These are phyloP conservation scores for Ceratocystiopsis brevicomis DNA, from an alignment of 2,329 filamentous ascomycete species.

Conservation along the genomic window DNA sequence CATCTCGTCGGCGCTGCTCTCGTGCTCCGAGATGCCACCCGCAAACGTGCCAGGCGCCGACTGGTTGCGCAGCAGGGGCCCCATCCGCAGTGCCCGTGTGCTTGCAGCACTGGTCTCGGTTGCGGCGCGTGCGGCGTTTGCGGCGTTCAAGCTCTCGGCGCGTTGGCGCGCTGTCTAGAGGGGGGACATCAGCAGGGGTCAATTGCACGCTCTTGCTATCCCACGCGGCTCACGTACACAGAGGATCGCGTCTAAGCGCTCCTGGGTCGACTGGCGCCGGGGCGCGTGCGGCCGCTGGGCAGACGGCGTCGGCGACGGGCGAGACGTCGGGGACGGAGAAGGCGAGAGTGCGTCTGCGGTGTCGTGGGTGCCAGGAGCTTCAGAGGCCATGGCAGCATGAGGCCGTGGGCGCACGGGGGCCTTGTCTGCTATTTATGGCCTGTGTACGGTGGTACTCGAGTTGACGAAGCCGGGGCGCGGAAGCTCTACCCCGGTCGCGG, in stretches of 20 bases:
- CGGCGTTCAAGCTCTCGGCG: conserved; percentile 10
- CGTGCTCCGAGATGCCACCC: conserved; percentile 7
- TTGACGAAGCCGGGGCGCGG: too few species aligned
- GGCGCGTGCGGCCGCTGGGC: too few species aligned
- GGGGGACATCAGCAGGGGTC: neutral
- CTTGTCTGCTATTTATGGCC: too few species aligned
- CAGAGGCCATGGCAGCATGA: too few species aligned
- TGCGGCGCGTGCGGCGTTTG: conserved; percentile 3
- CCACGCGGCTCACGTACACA: conserved; percentile 13
- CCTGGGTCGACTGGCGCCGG: conserved; percentile 14
- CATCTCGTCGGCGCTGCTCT: conserved; percentile 7
- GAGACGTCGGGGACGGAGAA: too few species aligned
- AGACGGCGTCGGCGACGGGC: too few species aligned
- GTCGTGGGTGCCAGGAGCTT: too few species aligned
- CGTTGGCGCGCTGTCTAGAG: conserved; percentile 13
- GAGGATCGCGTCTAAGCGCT: conserved; percentile 16
- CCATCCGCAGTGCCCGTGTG: conserved; percentile 4
- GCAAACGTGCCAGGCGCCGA: conserved; percentile 7
- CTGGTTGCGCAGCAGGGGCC: conserved; percentile 7
- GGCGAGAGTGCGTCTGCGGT: too few species aligned
- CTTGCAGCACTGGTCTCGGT: conserved; percentile 3
- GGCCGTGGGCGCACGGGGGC: too few species aligned
- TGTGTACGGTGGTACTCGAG: too few species aligned
- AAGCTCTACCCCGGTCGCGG: too few species aligned
- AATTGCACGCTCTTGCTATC: neutral